Evolutionary conservation across 108 stramenopile species (phyloP).

Genomic region (Nitzschia palea): DNA sequence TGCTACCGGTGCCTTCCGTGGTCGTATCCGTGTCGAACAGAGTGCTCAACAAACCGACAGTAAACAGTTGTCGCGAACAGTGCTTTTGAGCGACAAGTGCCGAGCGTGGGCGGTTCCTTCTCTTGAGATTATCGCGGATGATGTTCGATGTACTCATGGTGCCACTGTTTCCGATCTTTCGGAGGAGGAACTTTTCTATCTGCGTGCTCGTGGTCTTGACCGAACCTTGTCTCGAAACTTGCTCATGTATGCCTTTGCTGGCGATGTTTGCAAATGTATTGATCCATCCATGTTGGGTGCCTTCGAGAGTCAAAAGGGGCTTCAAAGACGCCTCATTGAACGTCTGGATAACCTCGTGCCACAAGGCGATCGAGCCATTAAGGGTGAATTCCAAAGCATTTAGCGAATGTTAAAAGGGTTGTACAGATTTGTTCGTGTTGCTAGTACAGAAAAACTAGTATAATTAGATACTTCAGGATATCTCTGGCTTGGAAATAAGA

Average conservation of each 20-base stretch:
- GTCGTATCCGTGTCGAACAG: constrained; percentile 92
- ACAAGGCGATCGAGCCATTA: constrained; percentile 69
- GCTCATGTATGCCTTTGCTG: constrained; percentile 90
- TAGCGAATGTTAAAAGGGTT: no score
- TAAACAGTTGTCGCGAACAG: constrained; percentile 86
- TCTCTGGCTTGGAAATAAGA: no score
- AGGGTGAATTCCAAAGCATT: constrained; percentile 82
- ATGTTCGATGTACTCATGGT: constrained; percentile 95
- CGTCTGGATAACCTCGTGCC: constrained; percentile 79
- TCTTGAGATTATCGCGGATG: constrained; percentile 94
- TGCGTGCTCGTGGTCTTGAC: constrained; percentile 86
- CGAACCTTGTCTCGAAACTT: constrained; percentile 65
- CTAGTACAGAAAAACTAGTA: no score
- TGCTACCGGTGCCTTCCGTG: constrained; percentile 86
- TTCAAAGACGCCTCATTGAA: constrained; percentile 66
- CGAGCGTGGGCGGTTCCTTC: constrained; percentile 89
- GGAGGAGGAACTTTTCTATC: constrained; percentile 94
- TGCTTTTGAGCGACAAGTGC: constrained; percentile 83
- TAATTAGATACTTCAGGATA: no score
- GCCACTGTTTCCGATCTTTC: constrained; percentile 94
- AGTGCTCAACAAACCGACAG: constrained; percentile 92
- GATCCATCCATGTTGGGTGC: constrained; percentile 57
- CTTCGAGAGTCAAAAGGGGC: constrained; percentile 60
- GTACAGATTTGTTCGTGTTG: no score
- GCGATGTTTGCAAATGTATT: constrained; percentile 62